Conservation (phyloP, 202 grass and related monocot genomes). For the Setaria italica region DNA sequence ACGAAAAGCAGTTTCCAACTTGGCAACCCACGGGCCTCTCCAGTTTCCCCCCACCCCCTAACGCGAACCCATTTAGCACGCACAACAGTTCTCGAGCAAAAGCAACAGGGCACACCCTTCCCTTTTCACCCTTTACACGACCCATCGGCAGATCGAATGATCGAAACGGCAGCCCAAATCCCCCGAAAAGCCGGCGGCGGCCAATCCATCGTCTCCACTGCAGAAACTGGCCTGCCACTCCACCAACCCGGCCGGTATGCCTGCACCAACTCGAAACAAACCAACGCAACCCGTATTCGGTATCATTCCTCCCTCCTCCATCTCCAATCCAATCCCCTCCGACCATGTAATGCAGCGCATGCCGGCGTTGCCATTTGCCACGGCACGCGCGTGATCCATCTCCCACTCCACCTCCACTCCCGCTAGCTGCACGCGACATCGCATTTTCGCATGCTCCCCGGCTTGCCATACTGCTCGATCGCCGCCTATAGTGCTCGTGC, state of each 20-base stretch:
- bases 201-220: neutral
- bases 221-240: no score
- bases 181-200: neutral
- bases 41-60: neutral
- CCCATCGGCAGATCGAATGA: no score
- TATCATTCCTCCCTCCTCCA: neutral
- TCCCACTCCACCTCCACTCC: neutral
- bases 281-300: no score
- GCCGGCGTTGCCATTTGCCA: no score
- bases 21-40: neutral
- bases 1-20: neutral
- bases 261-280: no score
- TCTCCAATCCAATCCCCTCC: neutral
- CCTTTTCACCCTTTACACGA: no score
- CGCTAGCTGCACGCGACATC: neutral
- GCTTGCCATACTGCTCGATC: no score
- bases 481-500: neutral
- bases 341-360: no score
- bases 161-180: neutral
- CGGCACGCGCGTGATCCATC: neutral
- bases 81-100: neutral
- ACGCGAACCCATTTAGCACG: neutral
- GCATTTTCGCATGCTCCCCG: neutral
- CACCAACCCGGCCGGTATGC: no score
- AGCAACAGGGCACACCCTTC: neutral